Evolutionary conservation across 352 stramenopile genomes (phyloP), one percentile per base, ranked within the genome.

Genomic region (Phytophthora niederhauseri): DNA sequence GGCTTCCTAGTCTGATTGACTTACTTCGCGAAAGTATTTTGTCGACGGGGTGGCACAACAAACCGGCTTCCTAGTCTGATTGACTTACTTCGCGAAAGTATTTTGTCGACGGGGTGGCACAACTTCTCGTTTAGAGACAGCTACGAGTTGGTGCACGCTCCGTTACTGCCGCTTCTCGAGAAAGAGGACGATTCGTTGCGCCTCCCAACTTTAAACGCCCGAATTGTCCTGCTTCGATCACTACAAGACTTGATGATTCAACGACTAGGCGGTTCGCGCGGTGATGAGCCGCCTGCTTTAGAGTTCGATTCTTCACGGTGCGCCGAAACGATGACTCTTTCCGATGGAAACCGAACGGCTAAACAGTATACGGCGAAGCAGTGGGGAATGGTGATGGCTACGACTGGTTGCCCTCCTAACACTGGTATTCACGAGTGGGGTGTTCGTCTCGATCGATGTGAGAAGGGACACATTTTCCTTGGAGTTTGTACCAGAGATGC

Each of bases 301-400:
- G 89, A 97, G 57, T 97, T 95, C 78, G 89, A 97, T 78, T 71
- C 86, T 19, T 85, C 87, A 4, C 82, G 90, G 8, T 97, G 90
- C 55, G 90, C 90, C 12, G 90, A 97, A 73, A 97, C 90, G 5
- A 96, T 97, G 80, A 95, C 90, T 24, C 68, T 97, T 19, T 92
- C 84, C 2, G 88, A 96, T 61, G 78, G 80, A 26, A 94, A 91
- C 59, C 82, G 87, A 61, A 97, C 87, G 14, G 90, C 89, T 20
- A 94, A 93, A 54, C 90, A 97, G 73, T 94, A 96, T 64, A 95
- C 90, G 3, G 89, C 90, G 14, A 97, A 97, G 46, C 89, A 97
- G 45, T 97, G 90, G 90, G 90, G 90, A 49, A 97, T 96, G 87
- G 89, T 95, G 12, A 94, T 97, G 77, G 81, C 89, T 38, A 95